These are phyloP conservation scores for Adansonia gregorii DNA, from an alignment of 441 rosid genomes.

Conservation along the genomic window DNA sequence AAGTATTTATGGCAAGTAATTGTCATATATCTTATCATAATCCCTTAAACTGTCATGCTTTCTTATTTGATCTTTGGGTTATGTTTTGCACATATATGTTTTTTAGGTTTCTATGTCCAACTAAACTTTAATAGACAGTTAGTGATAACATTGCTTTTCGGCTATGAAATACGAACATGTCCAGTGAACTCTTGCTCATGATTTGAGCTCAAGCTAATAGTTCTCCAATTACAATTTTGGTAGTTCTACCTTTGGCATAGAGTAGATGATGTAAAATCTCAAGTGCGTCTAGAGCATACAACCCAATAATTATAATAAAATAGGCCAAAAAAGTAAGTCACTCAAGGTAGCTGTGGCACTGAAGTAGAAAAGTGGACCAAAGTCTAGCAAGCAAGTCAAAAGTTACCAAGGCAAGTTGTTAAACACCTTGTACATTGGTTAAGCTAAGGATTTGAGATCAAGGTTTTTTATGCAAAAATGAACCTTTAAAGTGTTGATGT, in stretches of 20 bases:
- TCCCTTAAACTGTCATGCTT: no score
- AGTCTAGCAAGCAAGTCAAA: not conserved
- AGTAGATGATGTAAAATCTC: not conserved
- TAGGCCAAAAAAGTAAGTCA: not conserved
- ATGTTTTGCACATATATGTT: no score
- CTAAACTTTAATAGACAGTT: no score
- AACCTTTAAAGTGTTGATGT: not conserved
- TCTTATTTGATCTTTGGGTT: no score
- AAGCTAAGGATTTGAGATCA: not conserved
- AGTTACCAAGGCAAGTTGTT: not conserved
- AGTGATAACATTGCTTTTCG: not conserved
- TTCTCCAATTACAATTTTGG: no score
- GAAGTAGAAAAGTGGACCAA: not conserved
- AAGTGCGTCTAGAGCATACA: not conserved
- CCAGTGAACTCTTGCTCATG: not conserved
- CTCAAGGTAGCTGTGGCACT: not conserved
- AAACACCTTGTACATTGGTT: not conserved
- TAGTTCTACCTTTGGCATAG: no score
- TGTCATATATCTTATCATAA: no score
- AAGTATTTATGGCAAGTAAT: no score
- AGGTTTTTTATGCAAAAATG: not conserved
- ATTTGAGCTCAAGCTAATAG: not conserved
- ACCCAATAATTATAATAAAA: not conserved
- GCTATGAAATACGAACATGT: not conserved
- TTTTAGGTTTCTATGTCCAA: no score